Conservation (phyloP, 768 basidiomycete genomes). For the Lactarius akahatsu region DNA sequence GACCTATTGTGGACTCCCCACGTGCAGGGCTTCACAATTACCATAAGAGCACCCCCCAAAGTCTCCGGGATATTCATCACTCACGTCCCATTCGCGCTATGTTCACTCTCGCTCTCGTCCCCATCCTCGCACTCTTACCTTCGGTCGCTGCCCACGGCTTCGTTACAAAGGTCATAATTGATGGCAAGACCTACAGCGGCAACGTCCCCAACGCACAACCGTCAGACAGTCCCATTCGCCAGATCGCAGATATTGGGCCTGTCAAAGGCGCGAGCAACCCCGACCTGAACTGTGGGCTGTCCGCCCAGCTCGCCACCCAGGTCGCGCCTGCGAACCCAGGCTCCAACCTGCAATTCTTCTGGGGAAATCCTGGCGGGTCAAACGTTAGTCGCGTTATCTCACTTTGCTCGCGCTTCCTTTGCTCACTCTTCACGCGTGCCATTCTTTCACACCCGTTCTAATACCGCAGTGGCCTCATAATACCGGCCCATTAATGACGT, state of each 20-base stretch:
- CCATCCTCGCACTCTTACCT: slow-evolving; percentile 32
- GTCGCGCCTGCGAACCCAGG: slow-evolving; percentile 60
- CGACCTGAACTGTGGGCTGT: slow-evolving; percentile 56
- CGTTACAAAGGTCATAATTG: slow-evolving; percentile 24
- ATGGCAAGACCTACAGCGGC: slow-evolving; percentile 23
- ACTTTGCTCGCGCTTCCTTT: not conserved
- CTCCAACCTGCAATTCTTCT: slow-evolving; percentile 49
- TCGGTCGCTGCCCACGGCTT: slow-evolving; percentile 24
- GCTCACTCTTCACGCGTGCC: not conserved
- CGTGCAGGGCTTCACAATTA: not conserved
- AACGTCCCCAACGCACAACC: slow-evolving; percentile 22
- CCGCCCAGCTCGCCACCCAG: slow-evolving; percentile 46
- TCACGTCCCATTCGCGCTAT: not conserved
- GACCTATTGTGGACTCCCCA: not conserved
- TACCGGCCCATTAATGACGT: slow-evolving; percentile 71
- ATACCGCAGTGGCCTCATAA: slow-evolving; percentile 51
- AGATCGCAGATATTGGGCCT: slow-evolving; percentile 41
- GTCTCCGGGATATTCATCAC: not conserved
- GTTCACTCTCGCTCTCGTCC: slow-evolving; percentile 13
- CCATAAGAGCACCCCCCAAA: not conserved
- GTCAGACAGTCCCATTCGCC: slow-evolving; percentile 38
- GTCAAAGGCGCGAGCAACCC: slow-evolving; percentile 55
- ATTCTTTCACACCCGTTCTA: not conserved
- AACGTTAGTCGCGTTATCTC: slow-evolving; percentile 30
- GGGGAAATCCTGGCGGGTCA: slow-evolving; percentile 45